phyloP scores from a whole-genome alignment of 179 eudicot genomes.

The Heliamphora pulchella region DNA sequence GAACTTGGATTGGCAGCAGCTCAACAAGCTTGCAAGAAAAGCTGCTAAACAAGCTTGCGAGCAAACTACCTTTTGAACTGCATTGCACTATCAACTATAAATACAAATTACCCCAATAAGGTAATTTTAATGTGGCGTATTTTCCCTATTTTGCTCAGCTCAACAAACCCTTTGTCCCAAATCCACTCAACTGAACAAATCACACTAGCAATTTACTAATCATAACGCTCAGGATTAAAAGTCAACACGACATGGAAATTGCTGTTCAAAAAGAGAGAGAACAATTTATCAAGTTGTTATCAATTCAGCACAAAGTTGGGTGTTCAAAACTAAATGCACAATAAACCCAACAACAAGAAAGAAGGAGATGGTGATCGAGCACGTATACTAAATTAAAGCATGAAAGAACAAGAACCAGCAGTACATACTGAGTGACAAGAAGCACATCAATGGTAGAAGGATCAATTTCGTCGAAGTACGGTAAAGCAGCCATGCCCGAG shows the following conservation, averaged over 20 bases:
- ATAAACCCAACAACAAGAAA: background rate
- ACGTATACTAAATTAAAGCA: background rate
- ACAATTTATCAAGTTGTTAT: background rate
- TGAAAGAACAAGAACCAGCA: background rate
- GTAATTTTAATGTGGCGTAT: too few relatives aligned
- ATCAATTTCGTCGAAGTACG: conserved; percentile 94
- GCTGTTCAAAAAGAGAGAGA: background rate
- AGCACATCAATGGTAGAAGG: conserved; percentile 87
- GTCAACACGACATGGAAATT: background rate
- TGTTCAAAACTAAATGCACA: background rate
- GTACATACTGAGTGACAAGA: conserved; percentile 75
- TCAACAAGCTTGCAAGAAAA: background rate
- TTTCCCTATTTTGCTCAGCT: background rate
- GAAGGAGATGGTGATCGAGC: background rate
- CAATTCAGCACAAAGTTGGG: background rate
- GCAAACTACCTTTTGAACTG: background rate
- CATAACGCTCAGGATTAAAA: background rate
- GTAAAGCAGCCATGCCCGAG: conserved; percentile 95
- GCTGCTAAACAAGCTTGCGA: background rate
- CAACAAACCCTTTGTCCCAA: background rate
- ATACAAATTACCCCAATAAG: background rate
- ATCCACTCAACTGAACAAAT: background rate
- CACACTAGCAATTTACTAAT: background rate
- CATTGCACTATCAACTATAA: background rate
- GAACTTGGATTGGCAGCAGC: background rate